A percentile compares a stretch with the other conserved stretches of the same genome.
phyloP scores from a whole-genome alignment of 352 stramenopile genomes.

The Phytopythium vexans region DNA sequence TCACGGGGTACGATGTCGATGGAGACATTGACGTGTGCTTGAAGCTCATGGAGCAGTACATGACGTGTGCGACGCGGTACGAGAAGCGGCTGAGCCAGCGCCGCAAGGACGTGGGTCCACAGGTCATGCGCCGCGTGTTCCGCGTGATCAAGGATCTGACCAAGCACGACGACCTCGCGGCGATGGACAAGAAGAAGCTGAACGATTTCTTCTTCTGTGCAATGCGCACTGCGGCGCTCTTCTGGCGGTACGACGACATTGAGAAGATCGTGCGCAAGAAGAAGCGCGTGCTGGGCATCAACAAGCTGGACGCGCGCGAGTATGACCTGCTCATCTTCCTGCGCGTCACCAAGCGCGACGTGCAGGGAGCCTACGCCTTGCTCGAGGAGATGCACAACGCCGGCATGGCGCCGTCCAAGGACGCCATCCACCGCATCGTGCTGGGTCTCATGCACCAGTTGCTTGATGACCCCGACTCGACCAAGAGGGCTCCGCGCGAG shows the following conservation, averaged over 20 bases:
- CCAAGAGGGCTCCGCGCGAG: background rate
- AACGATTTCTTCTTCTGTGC: conserved; percentile 52
- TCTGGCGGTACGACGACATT: conserved; percentile 61
- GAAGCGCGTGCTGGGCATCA: conserved; percentile 30
- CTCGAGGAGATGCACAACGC: conserved; percentile 84
- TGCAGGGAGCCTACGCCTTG: conserved; percentile 49
- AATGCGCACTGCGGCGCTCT: conserved; percentile 49
- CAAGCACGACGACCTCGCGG: conserved; percentile 12
- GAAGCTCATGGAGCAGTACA: conserved; percentile 77
- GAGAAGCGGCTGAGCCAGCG: conserved; percentile 46
- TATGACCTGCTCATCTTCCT: conserved; percentile 75
- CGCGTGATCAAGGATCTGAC: conserved; percentile 39
- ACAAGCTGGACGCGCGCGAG: conserved; percentile 30
- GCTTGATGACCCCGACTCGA: conserved; percentile 11
- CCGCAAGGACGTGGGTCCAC: conserved; percentile 39
- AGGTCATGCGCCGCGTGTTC: conserved; percentile 75
- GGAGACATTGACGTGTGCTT: conserved; percentile 48
- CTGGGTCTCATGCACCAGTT: conserved; percentile 52
- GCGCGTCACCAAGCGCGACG: conserved; percentile 40
- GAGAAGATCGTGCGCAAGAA: conserved; percentile 48
- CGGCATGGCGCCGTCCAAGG: conserved; percentile 51
- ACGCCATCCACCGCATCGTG: conserved; percentile 74
- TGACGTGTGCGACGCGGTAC: conserved; percentile 61
- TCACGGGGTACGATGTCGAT: conserved; percentile 18
- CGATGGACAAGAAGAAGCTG: conserved; percentile 30